Evolutionary conservation across 352 stramenopile species (phyloP), one percentile per base, ranked within the genome.

Genomic region (Globisporangium sylvaticum): DNA sequence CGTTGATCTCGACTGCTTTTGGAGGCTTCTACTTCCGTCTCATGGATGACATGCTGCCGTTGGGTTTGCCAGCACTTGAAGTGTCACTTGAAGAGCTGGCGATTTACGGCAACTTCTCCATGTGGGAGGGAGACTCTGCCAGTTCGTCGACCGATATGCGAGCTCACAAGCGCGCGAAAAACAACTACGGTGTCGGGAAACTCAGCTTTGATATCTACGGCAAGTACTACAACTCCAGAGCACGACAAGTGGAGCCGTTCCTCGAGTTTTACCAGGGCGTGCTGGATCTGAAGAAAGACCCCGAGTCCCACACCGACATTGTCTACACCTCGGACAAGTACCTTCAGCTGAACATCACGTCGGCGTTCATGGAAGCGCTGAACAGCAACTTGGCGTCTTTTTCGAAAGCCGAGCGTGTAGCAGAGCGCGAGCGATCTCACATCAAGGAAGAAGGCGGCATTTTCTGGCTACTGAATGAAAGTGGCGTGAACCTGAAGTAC

Each of bases 151-250:
- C 72, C 6, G 76, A 92, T 54, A 37, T 83, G 12, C 67, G 78
- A 55, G 68, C 71, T n/a, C 73, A 74, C 46, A 76, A 79, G 32
- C 78, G 81, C 20, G 74, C 74, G 1, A 80, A 80, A 60, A 84
- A 91, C 64, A 90, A 87, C 54, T 92, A 81, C 57, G 88, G 85
- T 29, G 72, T 93, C 8, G 81, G 72, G 7, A 92, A 89, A 66
- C 69, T 95, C 54, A 90, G 79, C 63, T 92, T 92, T 65, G 81
- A 89, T 25, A 63, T 95, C 37, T 95, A 96, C 63, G 87, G 87
- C 73, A 95, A 95, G 69, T 96, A 96, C 63, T 96, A 92, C 83
- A 96, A 96, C 72, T 74, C 74, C 1, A 92, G 78, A 32, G 80
- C 80, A 14, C 74, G 83, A 5, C 84, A 94, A 50, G 73, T 88